Evolutionary conservation across 768 basidiomycete species (phyloP), one percentile per base, ranked within the genome.

Genomic region (Auricularia sp.): DNA sequence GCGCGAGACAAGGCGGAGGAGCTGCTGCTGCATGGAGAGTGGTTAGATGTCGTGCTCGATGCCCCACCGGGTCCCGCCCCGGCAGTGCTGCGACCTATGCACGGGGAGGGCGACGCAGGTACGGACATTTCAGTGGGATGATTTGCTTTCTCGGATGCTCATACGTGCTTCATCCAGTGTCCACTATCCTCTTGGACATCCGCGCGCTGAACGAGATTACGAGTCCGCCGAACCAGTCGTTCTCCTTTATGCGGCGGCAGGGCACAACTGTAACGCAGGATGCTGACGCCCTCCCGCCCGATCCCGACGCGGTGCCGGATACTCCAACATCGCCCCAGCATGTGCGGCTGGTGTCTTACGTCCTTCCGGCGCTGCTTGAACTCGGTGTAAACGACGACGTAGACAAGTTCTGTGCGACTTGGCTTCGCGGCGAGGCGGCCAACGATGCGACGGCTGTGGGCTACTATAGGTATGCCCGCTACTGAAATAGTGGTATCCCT

Each of bases 1-100:
- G 81, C 81, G 4, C 68, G 79, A 7, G 88, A 88, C 51, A 94
- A 90, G 71, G 92, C 88, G 0, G 82, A 85, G 62, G 92, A 93
- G 61, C 78, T 93, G 64, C 69, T 96, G 3, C 73, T 71, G 1
- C 82, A 89, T 71, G 87, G 88, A 0, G 83, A 83, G 1, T 98
- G 95, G 96, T 74, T 75, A 18, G 80, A 85, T 63, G 70, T 89
- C 96, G 95, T 69, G 63, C 76, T 69, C 10, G 29, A 24, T 37
- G 5, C 29, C n/a, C 13, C 11, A 44, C 33, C 14, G 8, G 45
- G 6, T 29, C 14, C 21, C 39, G 10, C 14, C 35, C 10, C 3
- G 24, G 18, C 7, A 21, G 33, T 59, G 44, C 37, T 59, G 21
- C 18, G 24, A 42, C 36, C 21, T 3, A 61, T 58, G 58, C n/a